Percentiles rank a stretch among this genome's conserved stretches.
Evolutionary conservation across 2,329 filamentous ascomycete genomes (phyloP).

Genomic region (Colletotrichum liriopes): DNA sequence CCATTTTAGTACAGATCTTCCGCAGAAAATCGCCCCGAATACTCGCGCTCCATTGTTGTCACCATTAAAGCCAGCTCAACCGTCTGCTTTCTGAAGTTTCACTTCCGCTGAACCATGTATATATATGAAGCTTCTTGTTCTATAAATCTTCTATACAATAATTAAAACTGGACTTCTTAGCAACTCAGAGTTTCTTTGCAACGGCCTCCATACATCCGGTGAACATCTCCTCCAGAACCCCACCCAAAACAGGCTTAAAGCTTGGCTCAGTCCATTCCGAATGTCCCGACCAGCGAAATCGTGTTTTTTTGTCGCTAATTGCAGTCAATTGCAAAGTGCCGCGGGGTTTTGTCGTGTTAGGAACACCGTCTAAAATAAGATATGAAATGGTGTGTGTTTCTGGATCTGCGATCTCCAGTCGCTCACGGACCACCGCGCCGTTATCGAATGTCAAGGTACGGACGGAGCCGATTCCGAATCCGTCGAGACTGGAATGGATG

Average conservation of each 20-base stretch:
- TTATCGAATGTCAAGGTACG: constrained; percentile 25
- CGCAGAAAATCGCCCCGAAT: no score
- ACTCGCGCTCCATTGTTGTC: no score
- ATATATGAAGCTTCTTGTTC: no score
- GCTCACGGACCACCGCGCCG: constrained; percentile 9
- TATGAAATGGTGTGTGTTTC: constrained; percentile 28
- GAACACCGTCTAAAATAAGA: constrained; percentile 16
- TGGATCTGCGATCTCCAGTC: constrained; percentile 20
- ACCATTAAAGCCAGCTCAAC: no score
- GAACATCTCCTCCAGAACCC: constrained; percentile 24
- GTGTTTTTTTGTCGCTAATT: background rate
- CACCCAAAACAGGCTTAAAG: constrained; percentile 11
- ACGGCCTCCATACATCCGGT: background rate
- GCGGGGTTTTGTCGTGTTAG: background rate
- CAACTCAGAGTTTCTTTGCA: no score
- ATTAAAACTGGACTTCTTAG: no score
- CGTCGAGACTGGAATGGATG: constrained; percentile 18
- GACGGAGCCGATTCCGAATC: constrained; percentile 24
- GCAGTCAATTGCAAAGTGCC: no score
- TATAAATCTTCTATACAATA: no score
- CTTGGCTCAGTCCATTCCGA: constrained; percentile 25
- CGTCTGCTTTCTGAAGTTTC: no score
- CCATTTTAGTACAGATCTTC: no score
- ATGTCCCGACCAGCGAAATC: constrained; percentile 17
- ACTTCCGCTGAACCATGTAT: no score